These are phyloP conservation scores for Candida rishiriensis DNA, from an alignment of 805 yeast genomes.

Conservation along the genomic window DNA sequence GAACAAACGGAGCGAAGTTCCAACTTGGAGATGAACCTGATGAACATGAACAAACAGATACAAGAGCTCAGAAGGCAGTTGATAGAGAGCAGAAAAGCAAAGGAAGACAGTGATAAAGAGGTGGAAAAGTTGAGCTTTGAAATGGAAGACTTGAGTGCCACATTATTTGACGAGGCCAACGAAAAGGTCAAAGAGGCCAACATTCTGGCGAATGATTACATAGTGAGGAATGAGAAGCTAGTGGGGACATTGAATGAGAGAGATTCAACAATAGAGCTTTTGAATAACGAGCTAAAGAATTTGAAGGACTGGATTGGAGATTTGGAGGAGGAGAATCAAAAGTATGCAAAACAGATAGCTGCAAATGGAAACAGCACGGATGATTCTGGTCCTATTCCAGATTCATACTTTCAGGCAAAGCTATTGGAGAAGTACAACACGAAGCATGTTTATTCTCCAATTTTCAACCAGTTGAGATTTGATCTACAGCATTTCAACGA, in stretches of 20 bases:
- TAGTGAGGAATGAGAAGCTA: slow-evolving; percentile 54
- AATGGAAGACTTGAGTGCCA: slow-evolving; percentile 73
- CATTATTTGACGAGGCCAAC: slow-evolving; percentile 80
- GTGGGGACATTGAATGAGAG: slow-evolving; percentile 57
- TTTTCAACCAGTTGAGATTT: slow-evolving; percentile 34
- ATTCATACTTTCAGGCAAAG: slow-evolving; percentile 15
- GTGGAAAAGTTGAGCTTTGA: slow-evolving; percentile 61
- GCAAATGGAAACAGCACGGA: slow-evolving; percentile 1
- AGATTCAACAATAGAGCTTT: slow-evolving; percentile 57
- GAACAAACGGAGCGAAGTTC: slow-evolving; percentile 24
- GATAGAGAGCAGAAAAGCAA: slow-evolving; percentile 29
- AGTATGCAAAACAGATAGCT: slow-evolving; percentile 1
- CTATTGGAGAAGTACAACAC: slow-evolving; percentile 20
- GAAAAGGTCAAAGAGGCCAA: slow-evolving; percentile 79
- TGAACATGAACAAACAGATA: slow-evolving; percentile 22
- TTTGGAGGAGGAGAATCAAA: slow-evolving; percentile 40
- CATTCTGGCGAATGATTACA: slow-evolving; percentile 55
- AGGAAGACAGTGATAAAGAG: slow-evolving; percentile 52
- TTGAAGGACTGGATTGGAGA: slow-evolving; percentile 57
- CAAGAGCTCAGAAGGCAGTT: slow-evolving; percentile 31
- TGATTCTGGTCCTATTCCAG: slow-evolving; percentile 9
- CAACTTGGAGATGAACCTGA: slow-evolving; percentile 27
- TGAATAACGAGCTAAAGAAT: slow-evolving; percentile 63
- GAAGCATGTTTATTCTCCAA: slow-evolving; percentile 25
- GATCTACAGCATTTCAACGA: slow-evolving; percentile 42